These are phyloP conservation scores for Arctium lappa DNA, from an alignment of 129 eudicot species.

Conservation along the genomic window DNA sequence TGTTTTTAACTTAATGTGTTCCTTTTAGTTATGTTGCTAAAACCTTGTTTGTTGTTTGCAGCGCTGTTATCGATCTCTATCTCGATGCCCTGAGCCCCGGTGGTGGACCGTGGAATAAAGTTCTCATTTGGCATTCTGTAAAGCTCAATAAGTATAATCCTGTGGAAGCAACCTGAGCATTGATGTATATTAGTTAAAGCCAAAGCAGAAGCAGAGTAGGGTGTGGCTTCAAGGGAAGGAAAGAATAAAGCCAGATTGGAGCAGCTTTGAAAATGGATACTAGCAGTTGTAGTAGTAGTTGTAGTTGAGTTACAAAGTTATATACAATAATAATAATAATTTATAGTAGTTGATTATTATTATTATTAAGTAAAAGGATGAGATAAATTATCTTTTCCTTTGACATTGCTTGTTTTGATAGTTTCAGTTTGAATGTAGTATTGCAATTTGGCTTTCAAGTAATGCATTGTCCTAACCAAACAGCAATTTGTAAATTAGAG, in stretches of 20 bases:
- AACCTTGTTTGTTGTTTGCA: slow-evolving; percentile 7
- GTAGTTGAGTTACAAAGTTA: slow-evolving; percentile 9
- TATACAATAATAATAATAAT: not conserved
- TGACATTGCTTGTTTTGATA: not conserved
- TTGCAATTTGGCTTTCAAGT: not conserved
- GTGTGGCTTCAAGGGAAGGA: not conserved
- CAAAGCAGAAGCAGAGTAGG: slow-evolving; percentile 6
- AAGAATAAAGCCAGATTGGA: not conserved
- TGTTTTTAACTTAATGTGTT: not conserved
- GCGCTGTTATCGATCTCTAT: not conserved
- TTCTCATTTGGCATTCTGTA: slow-evolving; percentile 19
- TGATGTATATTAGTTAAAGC: slow-evolving; percentile 2
- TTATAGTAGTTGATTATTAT: not conserved
- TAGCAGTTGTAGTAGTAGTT: not conserved
- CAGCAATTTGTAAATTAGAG: not conserved
- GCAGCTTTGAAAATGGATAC: slow-evolving; percentile 11
- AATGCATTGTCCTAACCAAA: not conserved
- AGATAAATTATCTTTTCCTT: not conserved
- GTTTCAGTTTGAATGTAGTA: not conserved
- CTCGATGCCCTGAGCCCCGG: no score
- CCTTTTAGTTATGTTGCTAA: not conserved
- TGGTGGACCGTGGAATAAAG: not conserved
- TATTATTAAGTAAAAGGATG: not conserved
- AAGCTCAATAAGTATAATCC: not conserved
- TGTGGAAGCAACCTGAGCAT: not conserved